Evolutionary conservation across 768 basidiomycete species (phyloP).

Genomic region (Cyathus striatus): DNA sequence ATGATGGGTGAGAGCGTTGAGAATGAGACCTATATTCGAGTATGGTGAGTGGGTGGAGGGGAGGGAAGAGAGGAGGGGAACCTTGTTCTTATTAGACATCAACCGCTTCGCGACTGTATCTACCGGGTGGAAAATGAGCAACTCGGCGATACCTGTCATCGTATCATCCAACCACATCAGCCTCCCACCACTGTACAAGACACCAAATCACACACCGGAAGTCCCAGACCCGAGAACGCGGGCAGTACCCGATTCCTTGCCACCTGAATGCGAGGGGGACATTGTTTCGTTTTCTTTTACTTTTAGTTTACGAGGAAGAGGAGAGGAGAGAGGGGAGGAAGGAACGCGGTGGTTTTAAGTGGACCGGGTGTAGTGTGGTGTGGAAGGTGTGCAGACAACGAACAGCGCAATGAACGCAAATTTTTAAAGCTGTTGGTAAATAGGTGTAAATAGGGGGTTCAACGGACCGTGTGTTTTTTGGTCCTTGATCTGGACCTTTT

Average conservation of each 20-base stretch:
- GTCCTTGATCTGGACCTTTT: too few relatives aligned
- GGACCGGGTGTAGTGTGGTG: not conserved
- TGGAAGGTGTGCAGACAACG: not conserved
- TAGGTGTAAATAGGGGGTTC: too few relatives aligned
- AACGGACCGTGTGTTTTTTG: too few relatives aligned
- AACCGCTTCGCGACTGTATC: constrained; percentile 98
- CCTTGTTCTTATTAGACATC: constrained; percentile 96
- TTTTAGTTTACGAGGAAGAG: not conserved
- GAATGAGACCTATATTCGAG: constrained; percentile 49
- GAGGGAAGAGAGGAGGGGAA: constrained; percentile 12
- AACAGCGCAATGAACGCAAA: not conserved
- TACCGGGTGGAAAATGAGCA: constrained; percentile 92
- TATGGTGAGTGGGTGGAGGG: not conserved
- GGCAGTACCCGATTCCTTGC: constrained; percentile 87
- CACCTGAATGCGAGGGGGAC: constrained; percentile 9
- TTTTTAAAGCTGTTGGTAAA: not conserved
- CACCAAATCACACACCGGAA: constrained; percentile 62
- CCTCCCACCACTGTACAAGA: not conserved
- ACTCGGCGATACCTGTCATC: constrained; percentile 80
- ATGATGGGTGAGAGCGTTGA: constrained; percentile 69
- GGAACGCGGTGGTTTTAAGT: not conserved
- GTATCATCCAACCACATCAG: constrained; percentile 3
- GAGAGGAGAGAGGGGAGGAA: not conserved
- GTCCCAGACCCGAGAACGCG: constrained; percentile 89
- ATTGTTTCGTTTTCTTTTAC: not conserved